Base-by-base conservation (phyloP, 306 rosid genomes). In the Benincasa hispida region DNA sequence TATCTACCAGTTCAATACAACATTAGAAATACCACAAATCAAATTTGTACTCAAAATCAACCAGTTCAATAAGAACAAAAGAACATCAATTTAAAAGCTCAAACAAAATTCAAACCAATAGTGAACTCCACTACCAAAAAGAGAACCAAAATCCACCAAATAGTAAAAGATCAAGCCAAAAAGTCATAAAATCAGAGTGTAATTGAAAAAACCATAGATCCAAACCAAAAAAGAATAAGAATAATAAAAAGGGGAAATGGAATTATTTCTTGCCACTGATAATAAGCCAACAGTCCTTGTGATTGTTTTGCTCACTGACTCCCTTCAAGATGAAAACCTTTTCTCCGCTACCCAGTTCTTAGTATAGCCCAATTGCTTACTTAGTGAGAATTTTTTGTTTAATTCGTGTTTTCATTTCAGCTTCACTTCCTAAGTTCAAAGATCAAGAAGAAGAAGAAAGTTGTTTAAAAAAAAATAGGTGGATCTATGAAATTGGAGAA, bases 271-370 rank as follows among this genome's bases (percentile, higher is more conserved):
- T 87, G 86, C 86, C 88, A 61, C 39, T 68, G 59, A 87, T 82
- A 78, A 87, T 74, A 12, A 87, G 88, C 90, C 90, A 87, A 50
- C 90, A 87, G 77, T 82, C 88, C 72, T 78, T 72, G 39, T 62
- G 79, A 27, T 81, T 72, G 79, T 78, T 78, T 82, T 87, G 88
- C 53, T 76, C 86, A 5, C 85, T 79, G 37, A 84, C 88, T 69
- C 84, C 75, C 63, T 81, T 77, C 85, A 87, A 80, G 75, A 84
- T 87, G 78, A 84, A 84, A 58, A 84, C 35, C 79, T 87, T 84
- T 17, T 55, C 81, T 10, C 78, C 86, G 70, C 79, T 72, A 72
- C 83, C 89, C 87, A 81, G 80, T 72, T 72, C 32, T n/a, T n/a
- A n/a, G n/a, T n/a, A n/a, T n/a, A n/a, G n/a, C n/a, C n/a, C n/a